Base-by-base conservation (phyloP, 2,329 filamentous ascomycete genomes). In the Diaporthe sp. region DNA sequence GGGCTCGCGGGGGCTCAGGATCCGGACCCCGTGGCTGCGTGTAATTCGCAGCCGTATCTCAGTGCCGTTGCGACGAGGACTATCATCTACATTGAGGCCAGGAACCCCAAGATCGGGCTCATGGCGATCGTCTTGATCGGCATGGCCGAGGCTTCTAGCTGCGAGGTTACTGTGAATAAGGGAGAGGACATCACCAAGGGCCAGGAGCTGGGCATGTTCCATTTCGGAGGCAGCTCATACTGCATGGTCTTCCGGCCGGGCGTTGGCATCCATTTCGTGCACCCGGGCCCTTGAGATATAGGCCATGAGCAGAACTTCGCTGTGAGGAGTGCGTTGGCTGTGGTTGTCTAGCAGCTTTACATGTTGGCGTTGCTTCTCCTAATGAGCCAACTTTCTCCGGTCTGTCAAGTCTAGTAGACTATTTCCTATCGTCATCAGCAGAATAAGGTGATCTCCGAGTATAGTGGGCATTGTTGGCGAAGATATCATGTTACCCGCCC, bases 1-100 rank as follows among this genome's bases (percentile, higher is more conserved):
- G 86, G 90, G 63, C 61, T 77, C 1, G 79, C 75, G 12, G 79
- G 63, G 22, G 58, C 58, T 0, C 22, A 17, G 20, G 34, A 34
- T 31, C 71, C 77, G 86, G 86, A 70, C 42, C 53, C 65, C 8
- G 13, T 22, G 8, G 39, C 37, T 8, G 31, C 31, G 6, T 49
- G 42, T 28, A 31, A 57, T 20, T 74, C 72, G 31, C 61, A 70
- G 63, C 51, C 72, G 13, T 60, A 71, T n/a, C 28, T 61, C 53
- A 70, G 51, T n/a, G 65, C 63, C 1, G 72, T 74, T 15, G 63
- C 72, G 15, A 70, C 63, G 7, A 57, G 72, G 25, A 37, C n/a
- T 7, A 51, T 61, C n/a, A 61, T 71, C 25, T 71, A 61, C n/a
- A 67, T 67, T 28, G 10, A 67, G 63, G 63, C 63, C 47, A 44